These are phyloP conservation scores for Aegilops umbellulata DNA, from an alignment of 176 grass and related monocot species.

Conservation along the genomic window DNA sequence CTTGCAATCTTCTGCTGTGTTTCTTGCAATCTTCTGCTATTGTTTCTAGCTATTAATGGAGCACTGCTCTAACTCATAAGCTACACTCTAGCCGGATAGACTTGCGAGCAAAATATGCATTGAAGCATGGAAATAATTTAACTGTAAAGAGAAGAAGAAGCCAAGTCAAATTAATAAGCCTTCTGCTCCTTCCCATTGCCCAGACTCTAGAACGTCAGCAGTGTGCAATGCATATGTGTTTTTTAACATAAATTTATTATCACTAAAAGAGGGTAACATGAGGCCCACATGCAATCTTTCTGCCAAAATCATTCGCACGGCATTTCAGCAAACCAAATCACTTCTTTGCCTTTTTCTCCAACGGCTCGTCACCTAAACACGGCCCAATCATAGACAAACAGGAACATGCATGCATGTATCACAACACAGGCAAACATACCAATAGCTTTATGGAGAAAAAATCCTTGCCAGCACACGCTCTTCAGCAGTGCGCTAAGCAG, in stretches of 20 bases:
- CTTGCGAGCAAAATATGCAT: slow-evolving; percentile 1
- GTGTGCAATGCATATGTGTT: slow-evolving; percentile 1
- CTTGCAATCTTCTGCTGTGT: slow-evolving; percentile 33
- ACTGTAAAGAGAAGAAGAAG: slow-evolving; percentile 22
- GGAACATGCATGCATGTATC: slow-evolving; percentile 34
- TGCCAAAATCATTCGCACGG: slow-evolving; percentile 17
- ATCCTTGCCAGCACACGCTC: slow-evolving; percentile 39
- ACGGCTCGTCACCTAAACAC: slow-evolving; percentile 20
- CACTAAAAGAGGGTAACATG: slow-evolving; percentile 17
- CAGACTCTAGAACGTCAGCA: slow-evolving; percentile 32
- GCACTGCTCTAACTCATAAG: slow-evolving; percentile 34
- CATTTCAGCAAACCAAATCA: slow-evolving; percentile 39
- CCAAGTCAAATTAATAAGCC: background rate
- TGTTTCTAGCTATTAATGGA: slow-evolving; percentile 39
- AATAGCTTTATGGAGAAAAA: background rate
- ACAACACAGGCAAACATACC: background rate
- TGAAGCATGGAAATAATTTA: slow-evolving; percentile 1
- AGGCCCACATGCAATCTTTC: slow-evolving; percentile 30
- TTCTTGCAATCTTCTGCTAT: slow-evolving; percentile 33
- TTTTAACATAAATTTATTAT: slow-evolving; percentile 28
- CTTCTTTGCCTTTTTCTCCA: background rate
- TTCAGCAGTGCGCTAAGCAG: slow-evolving; percentile 38
- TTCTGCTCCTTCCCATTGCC: background rate
- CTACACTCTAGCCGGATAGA: slow-evolving; percentile 32
- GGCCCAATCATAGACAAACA: slow-evolving; percentile 33